These are phyloP conservation scores for Elongisporangium anandrum DNA, from an alignment of 352 stramenopile species.

Conservation along the genomic window DNA sequence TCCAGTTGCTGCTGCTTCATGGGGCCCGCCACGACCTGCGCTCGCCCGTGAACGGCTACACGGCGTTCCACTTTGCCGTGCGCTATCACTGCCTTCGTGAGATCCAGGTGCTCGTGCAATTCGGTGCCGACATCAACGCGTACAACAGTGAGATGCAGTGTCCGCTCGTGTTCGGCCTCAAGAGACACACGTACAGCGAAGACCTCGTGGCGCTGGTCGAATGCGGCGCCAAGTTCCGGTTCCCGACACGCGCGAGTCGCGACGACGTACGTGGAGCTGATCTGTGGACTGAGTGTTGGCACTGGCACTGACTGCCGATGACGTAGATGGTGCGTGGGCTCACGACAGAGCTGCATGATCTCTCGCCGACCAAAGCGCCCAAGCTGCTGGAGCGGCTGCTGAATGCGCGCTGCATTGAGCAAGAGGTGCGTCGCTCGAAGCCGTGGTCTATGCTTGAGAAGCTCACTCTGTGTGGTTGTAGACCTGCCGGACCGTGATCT, in stretches of 20 bases:
- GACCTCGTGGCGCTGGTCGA: background rate
- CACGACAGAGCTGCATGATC: background rate
- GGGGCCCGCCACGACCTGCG: background rate
- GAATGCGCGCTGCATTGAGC: background rate
- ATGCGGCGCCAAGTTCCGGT: background rate
- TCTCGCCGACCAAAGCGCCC: background rate
- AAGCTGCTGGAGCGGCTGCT: background rate
- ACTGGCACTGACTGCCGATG: background rate
- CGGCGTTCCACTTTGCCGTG: constrained; percentile 1
- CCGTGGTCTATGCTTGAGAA: background rate
- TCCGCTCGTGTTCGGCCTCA: background rate
- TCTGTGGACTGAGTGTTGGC: too few relatives aligned
- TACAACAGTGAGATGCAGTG: background rate
- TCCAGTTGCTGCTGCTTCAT: background rate
- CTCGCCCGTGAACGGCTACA: background rate
- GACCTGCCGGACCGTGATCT: background rate
- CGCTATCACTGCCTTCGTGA: background rate
- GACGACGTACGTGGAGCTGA: background rate
- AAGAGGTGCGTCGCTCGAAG: background rate
- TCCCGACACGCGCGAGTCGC: background rate
- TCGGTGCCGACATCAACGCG: background rate
- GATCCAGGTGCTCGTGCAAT: background rate
- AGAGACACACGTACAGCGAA: background rate
- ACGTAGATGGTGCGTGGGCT: background rate
- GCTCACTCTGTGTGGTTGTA: background rate